Evolutionary conservation across 495 filamentous ascomycete species (phyloP), one percentile per base, ranked within the genome.

Genomic region (Penicillium roqueforti): DNA sequence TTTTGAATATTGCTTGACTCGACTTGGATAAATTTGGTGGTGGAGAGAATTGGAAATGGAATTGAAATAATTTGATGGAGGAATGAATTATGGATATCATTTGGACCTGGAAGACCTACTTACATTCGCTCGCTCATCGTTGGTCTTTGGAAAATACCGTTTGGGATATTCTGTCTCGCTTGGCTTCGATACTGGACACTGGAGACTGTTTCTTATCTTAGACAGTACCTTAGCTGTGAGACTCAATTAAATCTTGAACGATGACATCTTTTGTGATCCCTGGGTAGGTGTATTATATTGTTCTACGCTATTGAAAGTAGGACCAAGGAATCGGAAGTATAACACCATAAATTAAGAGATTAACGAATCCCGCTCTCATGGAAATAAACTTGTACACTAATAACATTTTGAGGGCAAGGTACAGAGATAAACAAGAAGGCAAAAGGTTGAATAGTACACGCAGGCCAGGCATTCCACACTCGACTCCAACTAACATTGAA

Each of bases 401-500:
- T 29, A 48, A 55, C 50, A 23, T 36, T 32, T 25, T 31, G 47
- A 41, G 36, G 47, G 34, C 47, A 54, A 60, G 23, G 47, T 23
- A 45, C 40, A 28, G 20, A n/a, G 39, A 50, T 28, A 53, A 52
- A 49, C 53, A 59, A 53, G 55, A 57, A 47, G 45, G 47, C 23
- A 47, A 56, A 31, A 3, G 45, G 4, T 48, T 53, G 34, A 44
- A 49, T 48, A 48, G 51, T 51, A 47, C 56, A 57, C 65, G 50
- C 31, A 55, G 48, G 49, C 65, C 53, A 53, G 41, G 51, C 45
- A 32, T 55, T 37, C 44, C 38, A 28, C 51, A 53, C 19, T 16
- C 13, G 20, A 29, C 16, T 19, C n/a, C 5, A 14, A 36, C 32
- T 36, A n/a, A 14, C 7, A 36, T 6, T 36, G 14, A 16, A 36